Conservation (phyloP, 495 filamentous ascomycete species). For the Elasticomyces elasticus region DNA sequence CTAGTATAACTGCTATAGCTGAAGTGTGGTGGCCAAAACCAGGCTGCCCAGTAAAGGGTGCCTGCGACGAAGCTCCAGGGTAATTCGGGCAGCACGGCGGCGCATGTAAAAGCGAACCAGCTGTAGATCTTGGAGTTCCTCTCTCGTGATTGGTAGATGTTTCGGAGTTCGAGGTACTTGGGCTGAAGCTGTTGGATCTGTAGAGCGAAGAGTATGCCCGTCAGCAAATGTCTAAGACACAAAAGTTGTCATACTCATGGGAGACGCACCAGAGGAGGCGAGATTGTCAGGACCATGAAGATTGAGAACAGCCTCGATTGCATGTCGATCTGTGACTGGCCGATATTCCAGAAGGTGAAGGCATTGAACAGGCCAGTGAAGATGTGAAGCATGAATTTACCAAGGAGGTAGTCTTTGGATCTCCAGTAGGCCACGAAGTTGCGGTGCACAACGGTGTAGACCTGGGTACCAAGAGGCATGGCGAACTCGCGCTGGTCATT, state of each 20-base stretch:
- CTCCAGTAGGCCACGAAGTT: conserved; percentile 89
- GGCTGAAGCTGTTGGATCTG: conserved; percentile 47
- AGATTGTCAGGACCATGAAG: too few species aligned
- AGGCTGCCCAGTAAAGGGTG: conserved; percentile 46
- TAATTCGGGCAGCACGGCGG: conserved; percentile 34
- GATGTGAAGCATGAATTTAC: conserved; percentile 49
- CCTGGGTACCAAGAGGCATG: conserved; percentile 42
- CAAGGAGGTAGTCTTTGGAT: conserved; percentile 76
- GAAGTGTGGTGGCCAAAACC: conserved; percentile 44
- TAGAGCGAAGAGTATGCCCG: conserved; percentile 40
- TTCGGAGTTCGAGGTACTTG: conserved; percentile 43
- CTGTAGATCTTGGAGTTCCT: conserved; percentile 46
- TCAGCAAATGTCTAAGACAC: too few species aligned
- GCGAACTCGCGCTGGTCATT: conserved; percentile 34
- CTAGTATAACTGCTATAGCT: conserved; percentile 23
- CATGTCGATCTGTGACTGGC: conserved; percentile 62
- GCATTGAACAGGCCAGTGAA: conserved; percentile 62
- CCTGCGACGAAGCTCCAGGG: conserved; percentile 41
- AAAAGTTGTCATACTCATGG: too few species aligned
- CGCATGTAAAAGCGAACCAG: conserved; percentile 46
- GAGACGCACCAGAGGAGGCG: too few species aligned
- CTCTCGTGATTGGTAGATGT: conserved; percentile 45
- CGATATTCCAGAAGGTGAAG: conserved; percentile 72
- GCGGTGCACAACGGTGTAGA: conserved; percentile 46
- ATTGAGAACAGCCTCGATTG: conserved; percentile 53